Conservation (phyloP, 805 yeast genomes). For the Barnettozyma populi region DNA sequence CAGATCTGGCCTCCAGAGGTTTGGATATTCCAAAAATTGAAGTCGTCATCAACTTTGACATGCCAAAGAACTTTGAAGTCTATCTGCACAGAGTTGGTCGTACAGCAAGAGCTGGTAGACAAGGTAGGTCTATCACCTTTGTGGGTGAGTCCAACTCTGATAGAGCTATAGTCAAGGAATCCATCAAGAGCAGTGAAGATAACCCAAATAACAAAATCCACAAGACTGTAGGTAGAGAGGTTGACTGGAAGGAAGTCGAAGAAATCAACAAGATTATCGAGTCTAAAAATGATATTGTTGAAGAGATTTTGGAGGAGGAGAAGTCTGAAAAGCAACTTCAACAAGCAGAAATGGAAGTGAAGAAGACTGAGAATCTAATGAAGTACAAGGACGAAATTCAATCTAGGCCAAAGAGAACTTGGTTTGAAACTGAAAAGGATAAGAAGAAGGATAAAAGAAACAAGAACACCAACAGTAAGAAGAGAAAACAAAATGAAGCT, state of each 20-base stretch:
- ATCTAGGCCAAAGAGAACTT: constrained; percentile 90
- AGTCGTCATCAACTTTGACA: constrained; percentile 87
- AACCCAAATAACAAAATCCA: constrained; percentile 34
- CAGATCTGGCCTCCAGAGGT: constrained; percentile 99
- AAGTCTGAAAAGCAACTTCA: constrained; percentile 80
- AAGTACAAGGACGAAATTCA: constrained; percentile 77
- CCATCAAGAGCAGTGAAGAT: constrained; percentile 62
- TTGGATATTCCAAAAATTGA: constrained; percentile 97
- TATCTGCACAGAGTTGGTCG: constrained; percentile 98
- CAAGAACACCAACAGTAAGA: constrained; percentile 44
- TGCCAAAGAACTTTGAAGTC: constrained; percentile 89
- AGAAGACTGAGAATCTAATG: constrained; percentile 78
- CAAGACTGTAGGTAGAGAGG: constrained; percentile 80
- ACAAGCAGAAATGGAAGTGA: constrained; percentile 85
- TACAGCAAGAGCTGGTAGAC: constrained; percentile 98
- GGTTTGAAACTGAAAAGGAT: constrained; percentile 70
- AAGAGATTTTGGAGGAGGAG: constrained; percentile 83
- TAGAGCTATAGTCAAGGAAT: constrained; percentile 85
- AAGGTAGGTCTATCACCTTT: constrained; percentile 87
- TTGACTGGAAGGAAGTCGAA: constrained; percentile 87
- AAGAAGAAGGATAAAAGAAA: constrained; percentile 30
- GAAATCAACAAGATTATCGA: constrained; percentile 56
- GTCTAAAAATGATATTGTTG: constrained; percentile 52
- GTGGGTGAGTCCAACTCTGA: constrained; percentile 91
- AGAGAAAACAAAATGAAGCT: constrained; percentile 66